Evolutionary conservation across 108 stramenopile genomes (phyloP).

Genomic region (Cyclostephanos tholiformis): DNA sequence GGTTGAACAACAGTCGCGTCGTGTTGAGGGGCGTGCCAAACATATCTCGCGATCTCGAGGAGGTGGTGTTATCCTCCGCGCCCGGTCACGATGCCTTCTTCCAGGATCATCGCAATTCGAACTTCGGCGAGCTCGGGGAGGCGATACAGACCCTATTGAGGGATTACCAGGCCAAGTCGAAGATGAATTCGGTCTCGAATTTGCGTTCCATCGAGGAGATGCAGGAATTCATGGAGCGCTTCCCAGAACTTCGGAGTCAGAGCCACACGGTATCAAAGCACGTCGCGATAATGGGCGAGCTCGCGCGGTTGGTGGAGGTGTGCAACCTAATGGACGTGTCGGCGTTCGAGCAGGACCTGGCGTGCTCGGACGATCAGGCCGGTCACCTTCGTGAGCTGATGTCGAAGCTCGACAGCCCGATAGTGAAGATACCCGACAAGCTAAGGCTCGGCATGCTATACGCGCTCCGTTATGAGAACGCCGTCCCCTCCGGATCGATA

Average conservation of each 20-base stretch:
- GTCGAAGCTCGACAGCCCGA: slow-evolving; percentile 78
- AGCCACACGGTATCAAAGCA: slow-evolving; percentile 94
- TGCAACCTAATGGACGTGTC: slow-evolving; percentile 96
- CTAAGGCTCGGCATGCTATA: slow-evolving; percentile 96
- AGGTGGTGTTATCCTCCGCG: slow-evolving; percentile 92
- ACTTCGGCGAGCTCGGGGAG: slow-evolving; percentile 97
- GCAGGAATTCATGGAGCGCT: slow-evolving; percentile 98
- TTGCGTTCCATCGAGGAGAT: slow-evolving; percentile 96
- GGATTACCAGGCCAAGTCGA: slow-evolving; percentile 92
- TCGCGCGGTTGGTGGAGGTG: slow-evolving; percentile 92
- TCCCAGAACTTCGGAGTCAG: slow-evolving; percentile 90
- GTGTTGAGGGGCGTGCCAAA: slow-evolving; percentile 93
- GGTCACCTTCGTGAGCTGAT: slow-evolving; percentile 89
- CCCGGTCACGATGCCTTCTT: slow-evolving; percentile 93
- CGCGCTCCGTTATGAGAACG: slow-evolving; percentile 94
- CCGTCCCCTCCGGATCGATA: slow-evolving; percentile 72
- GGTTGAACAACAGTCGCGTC: slow-evolving; percentile 96
- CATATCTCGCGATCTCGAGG: slow-evolving; percentile 92
- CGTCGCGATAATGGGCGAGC: slow-evolving; percentile 97
- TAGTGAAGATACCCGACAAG: slow-evolving; percentile 93
- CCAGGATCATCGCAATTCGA: slow-evolving; percentile 86
- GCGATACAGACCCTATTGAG: slow-evolving; percentile 93
- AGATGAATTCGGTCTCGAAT: slow-evolving; percentile 74
- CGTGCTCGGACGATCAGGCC: slow-evolving; percentile 92
- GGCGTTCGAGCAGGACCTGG: slow-evolving; percentile 98